Evolutionary conservation across 2,329 filamentous ascomycete species (phyloP), one percentile per base, ranked within the genome.

Genomic region (Penicillium sp.): DNA sequence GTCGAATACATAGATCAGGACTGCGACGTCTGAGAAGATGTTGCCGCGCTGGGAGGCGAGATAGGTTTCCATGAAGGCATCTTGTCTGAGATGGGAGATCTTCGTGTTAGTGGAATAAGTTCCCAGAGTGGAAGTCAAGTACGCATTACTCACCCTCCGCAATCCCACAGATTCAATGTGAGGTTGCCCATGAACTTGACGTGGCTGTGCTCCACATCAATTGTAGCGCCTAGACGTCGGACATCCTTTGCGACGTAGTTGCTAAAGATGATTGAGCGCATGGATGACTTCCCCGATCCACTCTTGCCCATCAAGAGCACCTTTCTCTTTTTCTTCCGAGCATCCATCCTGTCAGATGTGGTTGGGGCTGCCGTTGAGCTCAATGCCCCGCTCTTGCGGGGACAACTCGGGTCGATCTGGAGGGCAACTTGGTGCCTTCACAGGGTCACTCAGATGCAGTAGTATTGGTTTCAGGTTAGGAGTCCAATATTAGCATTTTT

Each of bases 1-100:
- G 73, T 99, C 94, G 77, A 99, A 99, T 74, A 99, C 94, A 79
- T 99, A 99, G 75, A 99, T 97, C 56, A 99, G 84, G 49, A 97
- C 94, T 48, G 92, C 93, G 59, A 97, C 94, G 72, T 94, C 93
- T 69, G 88, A 91, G 78, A 99, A 99, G 74, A 99, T 93, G 76
- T 97, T 94, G 53, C 91, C 88, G 57, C 94, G 90, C 77, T 97
- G 94, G 68, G 95, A 90, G 16, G 90, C 92, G 59, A 99, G 88
- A 78, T 97, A 99, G 74, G 96, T 97, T 72, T 97, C 94, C 82
- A 96, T 96, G 72, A 99, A 99, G 36, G 93, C 93, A 76, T 97
- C 94, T 80, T 99, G 94, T 56, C 93, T 88, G 70, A 14, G 26
- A 45, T 4, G 28, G 26, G 4, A 28, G 14, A 26, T 17, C 8